Base-by-base conservation (phyloP, 2,329 filamentous ascomycete genomes). In the Apiospora marii region DNA sequence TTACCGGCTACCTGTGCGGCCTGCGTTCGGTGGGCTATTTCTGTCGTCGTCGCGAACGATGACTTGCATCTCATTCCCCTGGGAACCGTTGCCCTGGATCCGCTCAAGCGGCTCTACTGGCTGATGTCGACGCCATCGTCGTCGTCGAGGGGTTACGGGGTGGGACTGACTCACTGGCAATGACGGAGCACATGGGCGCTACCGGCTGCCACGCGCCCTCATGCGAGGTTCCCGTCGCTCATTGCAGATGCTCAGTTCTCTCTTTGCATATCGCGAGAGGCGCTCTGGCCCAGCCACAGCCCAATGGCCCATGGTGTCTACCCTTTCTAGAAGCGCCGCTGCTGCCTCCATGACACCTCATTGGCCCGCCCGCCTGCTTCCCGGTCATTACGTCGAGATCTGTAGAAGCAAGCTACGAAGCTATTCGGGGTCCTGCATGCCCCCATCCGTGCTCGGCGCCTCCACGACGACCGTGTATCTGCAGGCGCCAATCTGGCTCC, bases 291-390 rank as follows among this genome's bases (percentile, higher is more conserved):
- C 53, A 61, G 53, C 30, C 34, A 64, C 46, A n/a, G 7, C 46
- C 46, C 22, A 49, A 49, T n/a, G 19, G 10, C 58, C 58, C 34
- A 64, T 24, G 27, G 27, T 61, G 58, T 13, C 37, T 64, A 30
- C 58, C 58, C 27, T 14, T 68, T 68, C 67, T 68, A 27, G 67
- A 68, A 68, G 67, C 67, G 67, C 67, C 19, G 67, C 46, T 30
- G 19, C 43, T 49, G 43, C 67, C 67, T 46, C 43, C 24, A 68
- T 24, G 43, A 30, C 14, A 68, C 41, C 24, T 48, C 67, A 68
- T 68, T 68, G 67, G 41, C 67, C 43, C 43, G 27, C 46, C 34
- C n/a, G 46, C 10, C 58, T 41, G 58, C 34, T 64, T 22, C 58
- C 58, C 58, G 8, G 41, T n/a, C 24, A 22, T n/a, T n/a, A 48